Conservation (phyloP, 148 eudicot genomes). For the Silene latifolia region DNA sequence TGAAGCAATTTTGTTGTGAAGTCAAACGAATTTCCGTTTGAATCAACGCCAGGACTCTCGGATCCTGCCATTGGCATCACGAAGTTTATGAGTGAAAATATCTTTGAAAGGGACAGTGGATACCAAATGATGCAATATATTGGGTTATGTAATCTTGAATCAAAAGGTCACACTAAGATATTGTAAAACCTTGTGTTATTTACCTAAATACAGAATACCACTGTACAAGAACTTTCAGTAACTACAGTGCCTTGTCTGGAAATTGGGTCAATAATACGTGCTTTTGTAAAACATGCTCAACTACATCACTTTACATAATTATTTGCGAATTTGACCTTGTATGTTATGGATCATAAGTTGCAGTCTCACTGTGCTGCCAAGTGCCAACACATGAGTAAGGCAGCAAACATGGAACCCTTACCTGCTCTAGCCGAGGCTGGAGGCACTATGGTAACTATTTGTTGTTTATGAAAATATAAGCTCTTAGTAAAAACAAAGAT, state of each 20-base stretch:
- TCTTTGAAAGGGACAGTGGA: neutral
- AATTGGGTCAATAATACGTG: neutral
- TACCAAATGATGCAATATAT: neutral
- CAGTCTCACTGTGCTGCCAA: neutral
- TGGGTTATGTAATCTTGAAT: neutral
- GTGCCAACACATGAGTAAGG: neutral
- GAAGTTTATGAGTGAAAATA: slow-evolving; percentile 5
- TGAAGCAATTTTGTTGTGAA: slow-evolving; percentile 83
- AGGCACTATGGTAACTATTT: neutral
- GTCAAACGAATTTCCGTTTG: slow-evolving; percentile 73
- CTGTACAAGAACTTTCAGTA: neutral
- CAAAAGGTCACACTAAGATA: neutral
- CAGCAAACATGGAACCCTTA: neutral
- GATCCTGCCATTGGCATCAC: slow-evolving; percentile 44
- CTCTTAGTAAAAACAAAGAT: neutral
- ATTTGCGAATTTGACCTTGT: neutral
- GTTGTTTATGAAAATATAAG: neutral
- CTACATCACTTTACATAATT: neutral
- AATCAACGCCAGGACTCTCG: slow-evolving; percentile 64
- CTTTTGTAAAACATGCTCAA: no score
- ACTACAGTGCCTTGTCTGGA: neutral
- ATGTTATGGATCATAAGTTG: neutral
- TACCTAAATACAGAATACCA: neutral
- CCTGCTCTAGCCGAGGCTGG: neutral
- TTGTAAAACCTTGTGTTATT: neutral